These are phyloP conservation scores for Aquanectria penicillioides DNA, from an alignment of 2,329 filamentous ascomycete genomes.

Conservation along the genomic window DNA sequence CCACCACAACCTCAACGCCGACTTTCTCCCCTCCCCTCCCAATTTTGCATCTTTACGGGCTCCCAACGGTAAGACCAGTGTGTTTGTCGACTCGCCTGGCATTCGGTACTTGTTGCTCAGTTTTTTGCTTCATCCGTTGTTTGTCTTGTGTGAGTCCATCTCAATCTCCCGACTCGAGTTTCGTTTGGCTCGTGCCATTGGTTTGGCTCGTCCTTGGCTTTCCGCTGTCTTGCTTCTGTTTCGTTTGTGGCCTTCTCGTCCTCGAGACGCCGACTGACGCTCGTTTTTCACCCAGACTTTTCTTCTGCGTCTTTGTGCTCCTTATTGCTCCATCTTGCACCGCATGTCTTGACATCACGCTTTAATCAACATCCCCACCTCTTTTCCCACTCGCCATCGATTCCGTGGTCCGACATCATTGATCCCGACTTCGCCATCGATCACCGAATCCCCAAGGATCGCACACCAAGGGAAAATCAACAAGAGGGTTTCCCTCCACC, in stretches of 20 bases:
- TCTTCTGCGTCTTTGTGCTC: slow-evolving; percentile 28
- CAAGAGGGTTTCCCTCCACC: slow-evolving; percentile 29
- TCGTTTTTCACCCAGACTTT: slow-evolving; percentile 28
- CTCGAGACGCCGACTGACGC: slow-evolving; percentile 33
- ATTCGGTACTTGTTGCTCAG: slow-evolving; percentile 7
- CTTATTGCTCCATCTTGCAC: slow-evolving; percentile 34
- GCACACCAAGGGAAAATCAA: slow-evolving; percentile 31
- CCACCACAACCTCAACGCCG: slow-evolving; percentile 11
- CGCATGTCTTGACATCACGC: slow-evolving; percentile 44
- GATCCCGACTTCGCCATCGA: slow-evolving; percentile 9
- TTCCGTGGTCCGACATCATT: slow-evolving; percentile 28
- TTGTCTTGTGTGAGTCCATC: slow-evolving; percentile 23
- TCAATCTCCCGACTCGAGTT: neutral
- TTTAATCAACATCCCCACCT: slow-evolving; percentile 30
- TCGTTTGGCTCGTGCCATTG: slow-evolving; percentile 31
- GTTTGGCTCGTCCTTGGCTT: slow-evolving; percentile 12
- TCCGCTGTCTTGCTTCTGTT: slow-evolving; percentile 24
- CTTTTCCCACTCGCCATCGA: slow-evolving; percentile 26
- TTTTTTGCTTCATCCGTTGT: slow-evolving; percentile 6
- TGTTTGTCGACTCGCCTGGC: slow-evolving; percentile 21
- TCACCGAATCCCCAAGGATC: slow-evolving; percentile 25
- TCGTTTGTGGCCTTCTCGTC: slow-evolving; percentile 17
- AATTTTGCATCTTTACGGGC: slow-evolving; percentile 15
- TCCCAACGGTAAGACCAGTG: slow-evolving; percentile 23
- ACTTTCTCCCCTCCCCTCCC: slow-evolving; percentile 16